A percentile compares a stretch with the other conserved stretches of the same genome.
Conservation (phyloP, 352 stramenopile species). For the Phytophthora palmivora region DNA sequence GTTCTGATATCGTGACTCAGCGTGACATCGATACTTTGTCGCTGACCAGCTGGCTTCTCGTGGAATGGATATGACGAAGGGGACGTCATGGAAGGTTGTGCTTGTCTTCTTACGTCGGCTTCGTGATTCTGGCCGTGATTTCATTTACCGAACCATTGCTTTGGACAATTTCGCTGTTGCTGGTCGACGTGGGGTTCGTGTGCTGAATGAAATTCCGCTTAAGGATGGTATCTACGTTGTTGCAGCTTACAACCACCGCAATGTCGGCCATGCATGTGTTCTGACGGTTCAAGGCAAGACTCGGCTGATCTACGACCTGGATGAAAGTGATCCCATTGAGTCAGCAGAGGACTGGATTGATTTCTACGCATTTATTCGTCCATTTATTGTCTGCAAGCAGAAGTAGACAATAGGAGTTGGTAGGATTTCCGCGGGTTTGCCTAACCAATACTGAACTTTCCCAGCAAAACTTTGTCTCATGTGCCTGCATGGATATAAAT, state of each 20-base stretch:
- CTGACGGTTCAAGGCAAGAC: slow-evolving; percentile 6
- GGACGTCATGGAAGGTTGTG: slow-evolving; percentile 6
- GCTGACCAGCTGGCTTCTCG: not conserved
- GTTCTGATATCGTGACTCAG: slow-evolving; percentile 4
- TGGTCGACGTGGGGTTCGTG: slow-evolving; percentile 5
- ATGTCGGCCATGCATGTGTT: slow-evolving; percentile 10
- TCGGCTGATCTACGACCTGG: slow-evolving; percentile 7
- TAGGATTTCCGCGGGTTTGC: no score
- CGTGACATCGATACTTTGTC: slow-evolving; percentile 11
- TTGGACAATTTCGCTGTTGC: slow-evolving; percentile 3
- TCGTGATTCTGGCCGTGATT: slow-evolving; percentile 7
- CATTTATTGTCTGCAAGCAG: not conserved
- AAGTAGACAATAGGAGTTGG: no score
- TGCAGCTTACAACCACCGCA: slow-evolving; percentile 16
- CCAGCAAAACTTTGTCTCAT: no score
- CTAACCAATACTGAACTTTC: no score
- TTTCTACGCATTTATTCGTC: slow-evolving; percentile 2
- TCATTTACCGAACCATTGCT: no score
- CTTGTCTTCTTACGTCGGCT: not conserved
- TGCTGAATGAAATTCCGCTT: slow-evolving; percentile 1
- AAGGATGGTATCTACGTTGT: slow-evolving; percentile 2
- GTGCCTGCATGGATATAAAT: no score
- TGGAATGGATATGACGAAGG: slow-evolving; percentile 2
- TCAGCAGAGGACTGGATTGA: slow-evolving; percentile 6
- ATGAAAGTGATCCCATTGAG: slow-evolving; percentile 4